A percentile compares a stretch with the other conserved stretches of the same genome.
These are phyloP conservation scores for Pleurotus pulmonarius DNA, from an alignment of 768 basidiomycete genomes.

Conservation along the genomic window DNA sequence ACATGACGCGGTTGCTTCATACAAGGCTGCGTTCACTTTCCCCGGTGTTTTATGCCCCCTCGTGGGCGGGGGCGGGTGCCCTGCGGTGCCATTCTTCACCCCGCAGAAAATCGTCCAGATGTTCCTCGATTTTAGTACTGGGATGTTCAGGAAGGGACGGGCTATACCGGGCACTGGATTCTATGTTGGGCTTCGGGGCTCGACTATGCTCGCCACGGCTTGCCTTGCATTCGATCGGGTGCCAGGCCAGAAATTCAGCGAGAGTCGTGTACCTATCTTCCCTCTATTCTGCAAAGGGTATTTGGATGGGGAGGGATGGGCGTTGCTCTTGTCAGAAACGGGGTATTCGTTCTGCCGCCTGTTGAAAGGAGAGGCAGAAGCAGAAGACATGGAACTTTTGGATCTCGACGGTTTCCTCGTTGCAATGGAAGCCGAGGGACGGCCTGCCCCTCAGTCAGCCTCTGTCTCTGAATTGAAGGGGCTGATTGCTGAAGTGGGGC, in stretches of 20 bases:
- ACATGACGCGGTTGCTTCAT: not conserved
- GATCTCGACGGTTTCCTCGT: not conserved
- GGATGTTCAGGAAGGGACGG: not conserved
- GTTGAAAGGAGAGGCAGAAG: not conserved
- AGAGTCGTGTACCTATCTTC: not conserved
- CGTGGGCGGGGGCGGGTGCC: not conserved
- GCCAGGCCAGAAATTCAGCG: not conserved
- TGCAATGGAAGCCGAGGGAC: not conserved
- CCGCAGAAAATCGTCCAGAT: not conserved
- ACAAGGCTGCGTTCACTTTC: not conserved
- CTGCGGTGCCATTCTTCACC: slow-evolving; percentile 1
- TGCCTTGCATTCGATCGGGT: not conserved
- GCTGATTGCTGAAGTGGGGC: not conserved
- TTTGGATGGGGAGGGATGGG: slow-evolving; percentile 1
- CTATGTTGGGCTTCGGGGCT: not conserved
- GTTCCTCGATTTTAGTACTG: not conserved
- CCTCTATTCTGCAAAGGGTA: not conserved
- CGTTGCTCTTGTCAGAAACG: not conserved
- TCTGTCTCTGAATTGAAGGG: not conserved
- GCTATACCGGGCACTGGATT: not conserved
- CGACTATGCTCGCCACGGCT: not conserved
- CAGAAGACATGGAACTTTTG: not conserved
- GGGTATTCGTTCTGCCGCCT: not conserved
- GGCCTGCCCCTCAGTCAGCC: not conserved
- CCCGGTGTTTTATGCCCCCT: not conserved